Base-by-base conservation (phyloP, 176 grass and related monocot species). In the Zoysia pacifica region DNA sequence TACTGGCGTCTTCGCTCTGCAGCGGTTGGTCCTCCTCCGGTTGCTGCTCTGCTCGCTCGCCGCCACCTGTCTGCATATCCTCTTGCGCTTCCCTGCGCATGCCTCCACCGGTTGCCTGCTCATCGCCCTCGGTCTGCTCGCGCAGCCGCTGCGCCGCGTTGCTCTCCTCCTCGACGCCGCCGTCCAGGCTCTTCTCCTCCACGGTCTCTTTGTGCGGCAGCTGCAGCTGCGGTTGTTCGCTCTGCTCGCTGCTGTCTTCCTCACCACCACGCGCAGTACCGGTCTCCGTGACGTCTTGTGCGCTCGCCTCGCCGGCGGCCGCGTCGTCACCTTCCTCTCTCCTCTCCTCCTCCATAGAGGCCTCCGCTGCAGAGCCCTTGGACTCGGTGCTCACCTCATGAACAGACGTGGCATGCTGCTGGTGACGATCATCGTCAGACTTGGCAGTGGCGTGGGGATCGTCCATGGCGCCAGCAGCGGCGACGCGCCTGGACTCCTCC, bases 101-200 rank as follows among this genome's bases (percentile, higher is more conserved):
- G 48, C 66, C 50, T 1, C n/a, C 79, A 2, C 49, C 81, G 42
- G 9, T 47, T 28, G 28, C 28, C 75, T 83, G 94, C 11, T 88
- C 82, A 0, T 86, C 84, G 9, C 82, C 82, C 77, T 84, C 87
- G 42, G 60, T 87, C 75, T 85, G 73, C 35, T 97, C 90, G 2
- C 84, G 75, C 64, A 67, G 90, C 67, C 83, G 83, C 85, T 90
- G 90, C 75, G 83, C 69, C 10, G 63, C 82, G 20, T 68, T 81
- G 90, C 83, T 94, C 76, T 86, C 81, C 73, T 93, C 90, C 78
- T 93, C 88, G 43, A 88, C 74, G 75, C 90, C 91, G 42, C 91
- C 90, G 15, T 94, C 91, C 42, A 94, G n/a, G 71, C 73, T 90
- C 76, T 84, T 81, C 87, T 90, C 95, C 74, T 87, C 91, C 38